Conservation (phyloP, 768 basidiomycete species). For the Tylopilus balloui region DNA sequence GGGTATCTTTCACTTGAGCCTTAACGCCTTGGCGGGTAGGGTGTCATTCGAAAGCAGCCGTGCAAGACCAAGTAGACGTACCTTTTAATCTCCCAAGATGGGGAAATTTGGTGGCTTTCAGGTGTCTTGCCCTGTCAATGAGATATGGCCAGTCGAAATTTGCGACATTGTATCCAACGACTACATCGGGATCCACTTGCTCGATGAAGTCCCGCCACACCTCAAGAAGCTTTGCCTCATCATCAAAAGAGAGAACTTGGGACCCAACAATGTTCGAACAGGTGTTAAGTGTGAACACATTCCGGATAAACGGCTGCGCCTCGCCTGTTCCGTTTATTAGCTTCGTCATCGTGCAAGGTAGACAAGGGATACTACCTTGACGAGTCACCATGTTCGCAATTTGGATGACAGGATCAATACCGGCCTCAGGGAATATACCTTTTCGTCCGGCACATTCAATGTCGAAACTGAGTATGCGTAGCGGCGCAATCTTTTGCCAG, state of each 20-base stretch:
- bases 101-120: conserved; percentile 67
- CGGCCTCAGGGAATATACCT: conserved; percentile 93
- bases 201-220: conserved; percentile 90
- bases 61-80: conserved; percentile 28
- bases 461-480: conserved; percentile 95
- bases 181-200: conserved; percentile 88
- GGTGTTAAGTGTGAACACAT: conserved; percentile 91
- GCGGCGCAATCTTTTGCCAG: conserved; percentile 89
- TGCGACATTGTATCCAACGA: conserved; percentile 94
- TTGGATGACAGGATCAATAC: conserved; percentile 91
- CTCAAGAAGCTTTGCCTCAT: conserved; percentile 69
- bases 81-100: conserved; percentile 74
- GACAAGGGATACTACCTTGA: conserved; percentile 59
- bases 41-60: conserved; percentile 2
- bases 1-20: conserved; percentile 85
- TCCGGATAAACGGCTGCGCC: conserved; percentile 88
- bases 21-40: conserved; percentile 48
- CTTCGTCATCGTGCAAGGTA: not conserved
- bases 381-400: conserved; percentile 99
- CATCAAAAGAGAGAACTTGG: conserved; percentile 79
- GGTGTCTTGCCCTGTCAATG: conserved; percentile 82
- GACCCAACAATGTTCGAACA: conserved; percentile 98
- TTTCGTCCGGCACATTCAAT: conserved; percentile 98
- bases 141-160: conserved; percentile 97
- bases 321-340: conserved; percentile 58